These are phyloP conservation scores for Ziziphus jujuba DNA, from an alignment of 306 rosid species.

Conservation along the genomic window DNA sequence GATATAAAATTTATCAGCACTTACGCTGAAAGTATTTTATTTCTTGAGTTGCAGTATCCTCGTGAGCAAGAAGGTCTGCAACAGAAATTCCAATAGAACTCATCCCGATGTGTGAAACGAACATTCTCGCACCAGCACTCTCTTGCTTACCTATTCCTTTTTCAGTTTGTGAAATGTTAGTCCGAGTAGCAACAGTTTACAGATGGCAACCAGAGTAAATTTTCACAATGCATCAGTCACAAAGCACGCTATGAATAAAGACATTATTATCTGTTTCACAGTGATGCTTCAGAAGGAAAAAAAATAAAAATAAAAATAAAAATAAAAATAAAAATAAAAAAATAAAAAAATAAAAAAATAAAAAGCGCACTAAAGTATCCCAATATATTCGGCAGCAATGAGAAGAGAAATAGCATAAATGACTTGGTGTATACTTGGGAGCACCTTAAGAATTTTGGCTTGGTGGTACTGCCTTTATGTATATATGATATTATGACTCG, in stretches of 20 bases:
- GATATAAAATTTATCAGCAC: slow-evolving; percentile 20
- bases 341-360: no score
- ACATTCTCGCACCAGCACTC: slow-evolving; percentile 40
- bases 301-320: no score
- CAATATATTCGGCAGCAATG: no score
- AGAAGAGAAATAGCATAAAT: no score
- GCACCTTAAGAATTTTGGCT: no score
- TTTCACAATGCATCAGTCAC: not conserved
- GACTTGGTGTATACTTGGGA: no score
- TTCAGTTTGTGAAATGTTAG: not conserved
- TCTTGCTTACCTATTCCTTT: slow-evolving; percentile 34
- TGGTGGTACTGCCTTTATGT: no score
- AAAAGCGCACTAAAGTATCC: no score
- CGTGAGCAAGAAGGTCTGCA: slow-evolving; percentile 46
- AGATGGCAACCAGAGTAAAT: not conserved
- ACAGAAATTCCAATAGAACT: slow-evolving; percentile 71
- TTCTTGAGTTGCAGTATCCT: slow-evolving; percentile 46
- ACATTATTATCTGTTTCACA: not conserved
- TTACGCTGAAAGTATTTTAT: slow-evolving; percentile 56
- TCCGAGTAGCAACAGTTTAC: not conserved
- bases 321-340: no score
- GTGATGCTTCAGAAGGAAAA: not conserved
- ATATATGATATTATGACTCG: no score
- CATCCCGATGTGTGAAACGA: slow-evolving; percentile 57
- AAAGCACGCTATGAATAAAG: not conserved